Conservation (phyloP, 2,329 filamentous ascomycete genomes). For the Alternaria panax region DNA sequence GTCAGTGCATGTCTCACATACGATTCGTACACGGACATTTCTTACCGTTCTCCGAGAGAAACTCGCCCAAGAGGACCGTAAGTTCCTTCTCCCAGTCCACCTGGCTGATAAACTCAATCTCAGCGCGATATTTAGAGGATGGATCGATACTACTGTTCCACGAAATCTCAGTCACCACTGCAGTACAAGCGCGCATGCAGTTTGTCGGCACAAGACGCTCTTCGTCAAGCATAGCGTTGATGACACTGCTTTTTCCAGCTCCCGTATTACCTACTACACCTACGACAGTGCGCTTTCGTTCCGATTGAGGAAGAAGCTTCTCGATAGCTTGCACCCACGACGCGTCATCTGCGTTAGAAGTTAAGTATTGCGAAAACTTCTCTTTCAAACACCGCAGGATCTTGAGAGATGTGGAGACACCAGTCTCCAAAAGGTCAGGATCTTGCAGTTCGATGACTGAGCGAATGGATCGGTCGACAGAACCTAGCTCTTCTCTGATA, state of each 20-base stretch:
- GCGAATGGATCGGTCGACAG: constrained; percentile 34
- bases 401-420: constrained; percentile 49
- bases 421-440: constrained; percentile 50
- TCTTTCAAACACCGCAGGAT: constrained; percentile 47
- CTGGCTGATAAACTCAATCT: constrained; percentile 64
- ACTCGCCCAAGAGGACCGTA: constrained; percentile 57
- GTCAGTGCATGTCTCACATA: background rate
- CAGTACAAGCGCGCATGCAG: constrained; percentile 69
- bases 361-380: constrained; percentile 35
- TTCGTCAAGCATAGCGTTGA: constrained; percentile 70
- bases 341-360: constrained; percentile 39
- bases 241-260: constrained; percentile 67
- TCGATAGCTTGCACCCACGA: constrained; percentile 55
- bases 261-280: constrained; percentile 69
- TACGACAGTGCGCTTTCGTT: constrained; percentile 57
- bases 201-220: constrained; percentile 64
- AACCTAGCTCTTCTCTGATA: constrained; percentile 6
- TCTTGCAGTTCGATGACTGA: constrained; percentile 42
- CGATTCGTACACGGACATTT: background rate
- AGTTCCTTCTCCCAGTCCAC: constrained; percentile 64
- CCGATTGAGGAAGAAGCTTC: constrained; percentile 51
- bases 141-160: constrained; percentile 59
- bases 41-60: constrained; percentile 52
- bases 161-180: constrained; percentile 66
- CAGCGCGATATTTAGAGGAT: constrained; percentile 57